Percentiles rank a stretch among this genome's conserved stretches.
phyloP scores from a whole-genome alignment of 177 flowering plant genomes.

The Vitis hybrid region DNA sequence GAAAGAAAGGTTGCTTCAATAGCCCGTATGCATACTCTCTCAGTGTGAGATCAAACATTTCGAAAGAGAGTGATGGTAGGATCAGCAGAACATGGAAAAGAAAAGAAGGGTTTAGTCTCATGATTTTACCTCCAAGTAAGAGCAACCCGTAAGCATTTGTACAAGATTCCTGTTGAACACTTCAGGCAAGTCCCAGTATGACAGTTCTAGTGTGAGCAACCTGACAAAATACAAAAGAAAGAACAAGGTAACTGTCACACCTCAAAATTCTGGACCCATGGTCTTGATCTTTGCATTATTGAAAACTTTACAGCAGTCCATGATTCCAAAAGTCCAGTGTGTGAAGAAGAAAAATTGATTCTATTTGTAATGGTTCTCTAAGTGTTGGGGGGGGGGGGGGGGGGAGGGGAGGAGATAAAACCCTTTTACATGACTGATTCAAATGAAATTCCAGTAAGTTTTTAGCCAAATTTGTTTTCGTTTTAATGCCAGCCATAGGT shows the following conservation, averaged over 20 bases:
- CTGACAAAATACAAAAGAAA: constrained; percentile 20
- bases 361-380: no score
- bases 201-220: constrained; percentile 34
- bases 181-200: constrained; percentile 13
- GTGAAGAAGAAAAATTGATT: no score
- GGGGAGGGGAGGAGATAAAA: no score
- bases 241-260: neutral
- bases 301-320: neutral
- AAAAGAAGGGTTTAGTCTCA: neutral
- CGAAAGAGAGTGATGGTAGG: no score
- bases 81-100: neutral
- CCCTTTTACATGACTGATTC: no score
- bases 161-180: constrained; percentile 18
- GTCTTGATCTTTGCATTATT: no score
- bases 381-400: no score
- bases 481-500: no score
- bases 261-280: neutral
- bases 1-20: neutral
- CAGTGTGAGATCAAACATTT: no score
- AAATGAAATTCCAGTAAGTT: no score
- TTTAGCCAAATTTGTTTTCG: no score
- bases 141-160: constrained; percentile 26
- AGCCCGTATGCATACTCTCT: no score
- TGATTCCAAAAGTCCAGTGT: neutral
- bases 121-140: constrained; percentile 33